These are phyloP conservation scores for Ambrosia hybrid DNA, from an alignment of 140 eudicot species.

Conservation along the genomic window DNA sequence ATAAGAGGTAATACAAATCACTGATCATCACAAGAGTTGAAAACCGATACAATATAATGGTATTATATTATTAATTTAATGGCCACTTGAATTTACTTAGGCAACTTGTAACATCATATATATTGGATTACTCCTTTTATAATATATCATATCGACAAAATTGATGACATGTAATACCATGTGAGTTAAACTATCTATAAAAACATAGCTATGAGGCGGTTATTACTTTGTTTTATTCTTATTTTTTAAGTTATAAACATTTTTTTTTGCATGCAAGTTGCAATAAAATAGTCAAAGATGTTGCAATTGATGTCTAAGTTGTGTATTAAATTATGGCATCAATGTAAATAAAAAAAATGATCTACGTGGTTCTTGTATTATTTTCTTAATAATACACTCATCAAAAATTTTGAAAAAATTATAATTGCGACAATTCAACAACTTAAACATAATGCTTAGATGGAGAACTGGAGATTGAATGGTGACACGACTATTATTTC, in stretches of 20 bases:
- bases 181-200: background rate
- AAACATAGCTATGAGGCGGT: background rate
- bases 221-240: background rate
- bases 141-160: background rate
- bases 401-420: background rate
- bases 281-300: slow-evolving; percentile 5
- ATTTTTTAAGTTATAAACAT: background rate
- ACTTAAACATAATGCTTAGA: background rate
- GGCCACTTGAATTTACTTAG: slow-evolving; percentile 1
- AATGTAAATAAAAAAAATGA: background rate
- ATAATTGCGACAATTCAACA: background rate
- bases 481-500: too few relatives aligned
- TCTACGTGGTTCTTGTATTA: background rate
- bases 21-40: slow-evolving; percentile 6
- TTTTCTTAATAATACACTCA: background rate
- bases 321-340: background rate
- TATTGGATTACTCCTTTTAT: background rate
- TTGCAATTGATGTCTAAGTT: background rate
- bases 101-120: background rate
- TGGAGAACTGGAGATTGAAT: too few relatives aligned
- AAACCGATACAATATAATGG: background rate
- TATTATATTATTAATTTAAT: slow-evolving; percentile 2
- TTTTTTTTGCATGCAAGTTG: background rate
- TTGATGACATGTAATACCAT: background rate
- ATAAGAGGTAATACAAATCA: slow-evolving; percentile 11